Evolutionary conservation across 2,329 filamentous ascomycete species (phyloP), one percentile per base, ranked within the genome.

Genomic region (Neoscytalidium dimidiatum): DNA sequence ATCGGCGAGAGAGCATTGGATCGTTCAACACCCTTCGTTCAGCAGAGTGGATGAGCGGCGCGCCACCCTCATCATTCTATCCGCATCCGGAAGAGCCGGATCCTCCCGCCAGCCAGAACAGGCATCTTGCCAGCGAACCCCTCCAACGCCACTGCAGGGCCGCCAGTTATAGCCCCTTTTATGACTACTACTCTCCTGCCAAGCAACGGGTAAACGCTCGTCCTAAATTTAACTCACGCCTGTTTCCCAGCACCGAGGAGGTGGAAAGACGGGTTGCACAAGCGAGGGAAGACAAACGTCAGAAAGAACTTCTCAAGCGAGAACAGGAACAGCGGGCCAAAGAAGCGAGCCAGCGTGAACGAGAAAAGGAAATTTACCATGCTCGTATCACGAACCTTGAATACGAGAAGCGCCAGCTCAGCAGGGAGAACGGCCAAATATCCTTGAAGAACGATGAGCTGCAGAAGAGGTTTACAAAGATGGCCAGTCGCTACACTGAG

Each of bases 21-120:
- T 43, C 53, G 4, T 44, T 31, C 4, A 11, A 29, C 29, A 19
- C 38, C 21, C 9, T 58, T 38, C 8, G 26, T 9, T 60, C 56
- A 31, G 41, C 56, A 4, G 56, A 60, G 41, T 60, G 56, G 56
- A 58, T 58, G 53, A 60, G 19, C 14, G 56, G 41, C n/a, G 56
- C 26, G 26, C 41, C 41, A 9, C 56, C 38, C 4, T 46, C 41
- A 17, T 60, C 41, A 9, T 60, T 60, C 23, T 60, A 60, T 26
- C 56, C 41, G 19, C 26, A 60, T 33, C 28, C 41, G 56, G 53
- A 58, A 6, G 14, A 33, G n/a, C 56, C 56, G 35, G 52, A 35
- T 28, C 17, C 26, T 29, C 53, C 53, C 35, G 53, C 35, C 11
- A 38, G 9, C 53, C 35, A 7, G 6, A 29, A 21, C 38, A 58